A percentile compares a stretch with the other conserved stretches of the same genome.
Evolutionary conservation across 2,329 filamentous ascomycete species (phyloP).

Genomic region (Phoma sp.): DNA sequence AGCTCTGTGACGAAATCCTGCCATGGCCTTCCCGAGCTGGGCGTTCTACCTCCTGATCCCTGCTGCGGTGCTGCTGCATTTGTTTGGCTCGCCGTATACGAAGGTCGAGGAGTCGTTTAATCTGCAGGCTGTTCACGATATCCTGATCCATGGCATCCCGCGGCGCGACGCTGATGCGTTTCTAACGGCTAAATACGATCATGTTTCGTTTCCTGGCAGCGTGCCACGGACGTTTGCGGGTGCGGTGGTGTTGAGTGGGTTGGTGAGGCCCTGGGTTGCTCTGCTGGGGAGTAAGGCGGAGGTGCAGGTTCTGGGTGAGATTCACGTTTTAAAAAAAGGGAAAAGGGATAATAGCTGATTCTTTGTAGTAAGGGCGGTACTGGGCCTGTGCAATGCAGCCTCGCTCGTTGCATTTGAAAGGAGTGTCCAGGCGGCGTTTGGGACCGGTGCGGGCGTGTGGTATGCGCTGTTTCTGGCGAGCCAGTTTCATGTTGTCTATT

Average conservation of each 20-base stretch:
- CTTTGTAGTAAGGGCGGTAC: slow-evolving; percentile 69
- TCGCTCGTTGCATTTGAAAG: slow-evolving; percentile 71
- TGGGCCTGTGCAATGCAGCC: slow-evolving; percentile 77
- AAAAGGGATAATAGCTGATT: background rate
- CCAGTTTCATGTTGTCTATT: slow-evolving; percentile 94
- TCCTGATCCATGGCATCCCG: slow-evolving; percentile 80
- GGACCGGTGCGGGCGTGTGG: slow-evolving; percentile 74
- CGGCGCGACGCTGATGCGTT: slow-evolving; percentile 59
- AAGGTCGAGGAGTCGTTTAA: slow-evolving; percentile 99
- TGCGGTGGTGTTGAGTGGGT: slow-evolving; percentile 73
- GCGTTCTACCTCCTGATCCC: slow-evolving; percentile 43
- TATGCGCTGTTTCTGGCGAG: slow-evolving; percentile 77
- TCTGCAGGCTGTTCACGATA: slow-evolving; percentile 90
- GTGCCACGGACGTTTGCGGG: slow-evolving; percentile 93
- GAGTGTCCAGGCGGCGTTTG: slow-evolving; percentile 71
- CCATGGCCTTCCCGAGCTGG: slow-evolving; percentile 34
- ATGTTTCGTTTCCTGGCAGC: slow-evolving; percentile 86
- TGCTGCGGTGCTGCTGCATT: slow-evolving; percentile 63
- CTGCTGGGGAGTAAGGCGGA: slow-evolving; percentile 62
- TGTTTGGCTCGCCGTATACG: slow-evolving; percentile 81
- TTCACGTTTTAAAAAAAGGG: too few relatives aligned
- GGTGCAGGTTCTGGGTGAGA: slow-evolving; percentile 63
- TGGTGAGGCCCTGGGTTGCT: slow-evolving; percentile 70
- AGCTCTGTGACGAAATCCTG: background rate
- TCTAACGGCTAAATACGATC: slow-evolving; percentile 76